Base-by-base conservation (phyloP, 176 grass and related monocot species). In the Eleusine coracana region DNA sequence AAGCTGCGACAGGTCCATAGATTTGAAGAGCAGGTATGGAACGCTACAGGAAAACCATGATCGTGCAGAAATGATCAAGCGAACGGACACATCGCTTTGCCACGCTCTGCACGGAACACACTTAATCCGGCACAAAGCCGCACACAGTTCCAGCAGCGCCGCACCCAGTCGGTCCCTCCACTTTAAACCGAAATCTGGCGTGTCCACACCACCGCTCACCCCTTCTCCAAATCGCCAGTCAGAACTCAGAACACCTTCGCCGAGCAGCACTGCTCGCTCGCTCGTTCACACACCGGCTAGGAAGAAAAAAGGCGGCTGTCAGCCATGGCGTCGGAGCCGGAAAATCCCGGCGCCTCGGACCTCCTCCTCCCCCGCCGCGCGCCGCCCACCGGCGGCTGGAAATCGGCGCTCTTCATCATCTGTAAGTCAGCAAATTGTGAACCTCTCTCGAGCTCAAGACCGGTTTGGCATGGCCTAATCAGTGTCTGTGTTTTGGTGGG, bases 401-500 rank as follows among this genome's bases (percentile, higher is more conserved):
- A 13, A 15, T 71, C 88, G 0, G 72, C 88, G 17, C 83, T 85
- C 34, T 89, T 89, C 78, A 89, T 89, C 75, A 86, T 89, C 73
- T 85, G 83, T 89, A 89, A 86, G 56, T 64, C 21, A 14, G 8
- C 7, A 42, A 46, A 8, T 46, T 2, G 11, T 12, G 1, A 46
- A 8, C 44, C 44, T 0, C 1, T 8, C 11, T 10, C 44, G 10
- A 46, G 44, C 5, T 2, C 73, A 61, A 15, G 10, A 20, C 51
- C 64, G 68, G 25, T 11, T 56, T 21, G 18, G 17, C 52, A 7
- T 1, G 34, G 63, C 64, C 82, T 16, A 81, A 13, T 3, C 17
- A 6, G 7, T 1, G 17, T 6, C 1, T 23, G 8, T 46, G 25
- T 29, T 28, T 0, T 63, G 14, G 29, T 21, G 23, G 64, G 14